Evolutionary conservation across 345 rosid species (phyloP).

Genomic region (Eucalyptus polyanthemos): DNA sequence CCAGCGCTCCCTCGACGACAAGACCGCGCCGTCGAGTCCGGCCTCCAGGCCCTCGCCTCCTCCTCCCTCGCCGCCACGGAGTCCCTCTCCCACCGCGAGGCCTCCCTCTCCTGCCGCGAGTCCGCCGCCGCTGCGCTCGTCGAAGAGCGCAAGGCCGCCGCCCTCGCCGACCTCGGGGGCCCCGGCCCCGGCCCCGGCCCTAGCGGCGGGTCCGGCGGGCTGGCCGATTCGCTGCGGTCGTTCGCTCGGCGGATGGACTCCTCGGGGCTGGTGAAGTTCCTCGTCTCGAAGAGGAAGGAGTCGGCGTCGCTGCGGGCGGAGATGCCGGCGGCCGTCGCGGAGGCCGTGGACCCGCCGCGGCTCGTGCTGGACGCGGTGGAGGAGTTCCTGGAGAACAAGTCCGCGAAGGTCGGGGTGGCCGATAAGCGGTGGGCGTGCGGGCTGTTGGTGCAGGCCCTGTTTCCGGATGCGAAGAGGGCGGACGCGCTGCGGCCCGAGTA

Average conservation of each 20-base stretch:
- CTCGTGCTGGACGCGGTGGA: slow-evolving; percentile 43
- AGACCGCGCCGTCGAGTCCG: slow-evolving; percentile 28
- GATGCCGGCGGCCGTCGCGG: slow-evolving; percentile 20
- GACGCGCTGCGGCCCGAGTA: slow-evolving; percentile 1
- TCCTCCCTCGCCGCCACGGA: slow-evolving; percentile 6
- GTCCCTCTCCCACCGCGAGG: slow-evolving; percentile 17
- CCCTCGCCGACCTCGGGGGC: slow-evolving; percentile 16
- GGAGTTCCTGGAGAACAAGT: slow-evolving; percentile 25
- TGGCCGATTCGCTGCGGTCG: slow-evolving; percentile 19
- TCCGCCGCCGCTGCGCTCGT: slow-evolving; percentile 13
- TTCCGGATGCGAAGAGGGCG: slow-evolving; percentile 11
- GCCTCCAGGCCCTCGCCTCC: slow-evolving; percentile 22
- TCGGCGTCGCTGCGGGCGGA: slow-evolving; percentile 30
- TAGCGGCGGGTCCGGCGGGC: background rate
- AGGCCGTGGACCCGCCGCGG: slow-evolving; percentile 36
- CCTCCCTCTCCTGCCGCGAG: slow-evolving; percentile 28
- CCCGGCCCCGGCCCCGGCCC: background rate
- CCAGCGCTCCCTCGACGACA: slow-evolving; percentile 14
- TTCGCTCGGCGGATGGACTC: slow-evolving; percentile 31
- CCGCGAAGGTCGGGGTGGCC: slow-evolving; percentile 22
- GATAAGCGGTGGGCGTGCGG: slow-evolving; percentile 61
- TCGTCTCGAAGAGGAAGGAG: slow-evolving; percentile 33
- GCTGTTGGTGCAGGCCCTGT: slow-evolving; percentile 36
- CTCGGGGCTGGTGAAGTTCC: slow-evolving; percentile 13
- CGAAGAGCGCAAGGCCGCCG: slow-evolving; percentile 11